These are phyloP conservation scores for Apiospora hydei DNA, from an alignment of 2,329 filamentous ascomycete genomes.

Conservation along the genomic window DNA sequence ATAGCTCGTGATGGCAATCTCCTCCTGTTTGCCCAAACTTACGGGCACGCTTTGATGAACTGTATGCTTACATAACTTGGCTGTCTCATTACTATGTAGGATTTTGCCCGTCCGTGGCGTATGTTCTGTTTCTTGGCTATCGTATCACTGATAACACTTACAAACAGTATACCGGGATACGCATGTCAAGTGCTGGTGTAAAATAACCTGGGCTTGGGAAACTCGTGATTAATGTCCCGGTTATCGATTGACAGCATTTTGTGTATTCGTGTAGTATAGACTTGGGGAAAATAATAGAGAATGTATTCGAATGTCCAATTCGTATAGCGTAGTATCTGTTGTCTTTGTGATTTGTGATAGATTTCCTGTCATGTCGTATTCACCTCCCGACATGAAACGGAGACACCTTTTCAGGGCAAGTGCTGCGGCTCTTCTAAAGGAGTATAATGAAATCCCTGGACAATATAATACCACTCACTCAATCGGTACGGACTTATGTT, in stretches of 20 bases:
- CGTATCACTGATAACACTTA: not conserved
- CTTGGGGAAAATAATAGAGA: no score
- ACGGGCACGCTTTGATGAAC: not conserved
- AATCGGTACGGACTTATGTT: no score
- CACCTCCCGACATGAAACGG: not conserved
- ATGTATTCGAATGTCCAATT: no score
- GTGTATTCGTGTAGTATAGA: not conserved
- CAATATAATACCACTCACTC: not conserved
- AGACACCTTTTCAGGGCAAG: not conserved
- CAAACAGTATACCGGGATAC: no score
- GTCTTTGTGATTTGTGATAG: not conserved
- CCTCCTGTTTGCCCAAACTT: not conserved
- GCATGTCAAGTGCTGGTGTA: not conserved
- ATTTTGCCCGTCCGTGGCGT: not conserved
- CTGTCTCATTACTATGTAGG: not conserved
- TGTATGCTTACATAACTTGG: not conserved
- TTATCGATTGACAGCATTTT: not conserved
- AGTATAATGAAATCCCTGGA: not conserved
- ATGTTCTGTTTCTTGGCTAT: not conserved
- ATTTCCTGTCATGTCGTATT: not conserved
- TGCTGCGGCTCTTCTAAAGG: not conserved
- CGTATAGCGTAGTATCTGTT: not conserved
- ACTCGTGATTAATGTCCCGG: not conserved
- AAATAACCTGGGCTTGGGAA: not conserved
- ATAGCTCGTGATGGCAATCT: constrained; percentile 12